Percentiles rank a stretch among this genome's conserved stretches.
Conservation (phyloP, 2,329 filamentous ascomycete genomes). For the Ceratocystis colombiana region DNA sequence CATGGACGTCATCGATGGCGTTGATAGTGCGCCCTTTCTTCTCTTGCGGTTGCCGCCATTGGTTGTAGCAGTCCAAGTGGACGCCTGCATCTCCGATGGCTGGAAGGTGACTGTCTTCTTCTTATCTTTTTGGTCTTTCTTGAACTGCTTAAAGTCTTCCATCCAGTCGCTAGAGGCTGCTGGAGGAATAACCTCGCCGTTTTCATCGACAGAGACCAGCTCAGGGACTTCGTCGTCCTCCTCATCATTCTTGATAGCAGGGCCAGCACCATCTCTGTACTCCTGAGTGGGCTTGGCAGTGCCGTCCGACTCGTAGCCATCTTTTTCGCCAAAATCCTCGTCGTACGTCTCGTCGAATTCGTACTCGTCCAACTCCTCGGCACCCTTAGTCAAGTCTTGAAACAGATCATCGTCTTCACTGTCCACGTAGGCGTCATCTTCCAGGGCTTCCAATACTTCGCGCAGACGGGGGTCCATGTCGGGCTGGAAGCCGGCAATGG, state of each 20-base stretch:
- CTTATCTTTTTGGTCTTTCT: conserved; percentile 58
- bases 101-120: conserved; percentile 32
- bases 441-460: conserved; percentile 84
- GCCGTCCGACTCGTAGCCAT: conserved; percentile 89
- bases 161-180: conserved; percentile 72
- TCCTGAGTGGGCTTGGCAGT: conserved; percentile 67
- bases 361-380: conserved; percentile 61
- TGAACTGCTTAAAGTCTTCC: conserved; percentile 87
- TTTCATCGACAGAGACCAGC: conserved; percentile 42
- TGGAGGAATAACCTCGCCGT: conserved; percentile 33
- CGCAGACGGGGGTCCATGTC: conserved; percentile 93
- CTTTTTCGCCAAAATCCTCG: conserved; percentile 44
- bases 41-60: conserved; percentile 81
- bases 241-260: conserved; percentile 17
- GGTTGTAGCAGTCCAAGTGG: conserved; percentile 63
- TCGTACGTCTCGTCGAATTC: conserved; percentile 64
- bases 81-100: conserved; percentile 57
- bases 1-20: conserved; percentile 82
- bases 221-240: conserved; percentile 37
- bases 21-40: conserved; percentile 86
- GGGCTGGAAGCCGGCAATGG: conserved; percentile 85
- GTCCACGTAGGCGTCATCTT: conserved; percentile 90
- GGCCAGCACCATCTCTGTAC: conserved; percentile 35
- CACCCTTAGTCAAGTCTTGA: conserved; percentile 56
- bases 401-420: conserved; percentile 81